phyloP scores from a whole-genome alignment of 2,329 filamentous ascomycete genomes.

The Drechslerella stenobrocha region DNA sequence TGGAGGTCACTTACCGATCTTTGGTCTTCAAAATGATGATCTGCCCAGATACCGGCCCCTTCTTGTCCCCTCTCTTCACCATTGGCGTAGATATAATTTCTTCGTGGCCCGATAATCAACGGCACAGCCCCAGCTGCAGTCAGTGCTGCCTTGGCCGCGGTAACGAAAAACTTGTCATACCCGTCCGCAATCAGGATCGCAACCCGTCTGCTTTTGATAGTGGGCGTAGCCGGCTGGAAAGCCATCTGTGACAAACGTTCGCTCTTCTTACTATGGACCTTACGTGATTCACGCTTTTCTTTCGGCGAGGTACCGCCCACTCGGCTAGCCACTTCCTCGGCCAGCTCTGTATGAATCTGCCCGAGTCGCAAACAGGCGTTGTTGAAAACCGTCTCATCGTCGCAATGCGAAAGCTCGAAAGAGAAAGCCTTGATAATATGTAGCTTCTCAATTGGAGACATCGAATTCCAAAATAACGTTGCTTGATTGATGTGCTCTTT shows the following conservation, averaged over 20 bases:
- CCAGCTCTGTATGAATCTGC: conserved; percentile 72
- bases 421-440: conserved; percentile 66
- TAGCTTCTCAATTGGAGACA: conserved; percentile 67
- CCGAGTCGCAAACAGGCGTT: conserved; percentile 67
- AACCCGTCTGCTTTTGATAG: conserved; percentile 71
- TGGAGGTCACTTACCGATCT: conserved; percentile 60
- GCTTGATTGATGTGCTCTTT: conserved; percentile 76
- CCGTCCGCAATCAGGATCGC: conserved; percentile 78
- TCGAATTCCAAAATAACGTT: conserved; percentile 79
- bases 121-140: conserved; percentile 67
- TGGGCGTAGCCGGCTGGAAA: conserved; percentile 65
- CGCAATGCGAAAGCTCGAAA: conserved; percentile 79
- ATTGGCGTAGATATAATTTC: conserved; percentile 67
- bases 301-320: conserved; percentile 67
- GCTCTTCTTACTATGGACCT: conserved; percentile 70
- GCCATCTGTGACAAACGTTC: conserved; percentile 71
- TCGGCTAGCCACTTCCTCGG: conserved; percentile 69
- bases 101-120: conserved; percentile 71
- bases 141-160: conserved; percentile 67
- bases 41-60: conserved; percentile 65
- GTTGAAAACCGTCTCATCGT: conserved; percentile 75
- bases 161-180: conserved; percentile 69
- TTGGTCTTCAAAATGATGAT: conserved; percentile 79
- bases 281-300: conserved; percentile 57
- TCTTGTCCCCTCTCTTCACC: conserved; percentile 61